Evolutionary conservation across 805 yeast genomes (phyloP).

Genomic region (Starmerella khaoyaiensis): DNA sequence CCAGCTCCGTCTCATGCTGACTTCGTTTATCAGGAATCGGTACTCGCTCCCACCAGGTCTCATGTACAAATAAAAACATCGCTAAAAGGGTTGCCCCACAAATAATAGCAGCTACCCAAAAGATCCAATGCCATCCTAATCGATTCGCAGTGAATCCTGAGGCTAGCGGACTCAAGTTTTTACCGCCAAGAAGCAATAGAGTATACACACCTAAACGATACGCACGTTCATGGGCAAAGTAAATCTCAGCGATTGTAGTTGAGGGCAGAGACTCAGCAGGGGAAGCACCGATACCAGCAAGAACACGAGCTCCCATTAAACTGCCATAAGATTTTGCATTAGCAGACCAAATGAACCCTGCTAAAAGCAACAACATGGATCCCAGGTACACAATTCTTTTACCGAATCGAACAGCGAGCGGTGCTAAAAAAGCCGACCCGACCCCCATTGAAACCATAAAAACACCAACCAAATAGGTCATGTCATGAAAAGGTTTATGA

Average conservation of each 20-base stretch:
- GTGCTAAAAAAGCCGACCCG: constrained; percentile 47
- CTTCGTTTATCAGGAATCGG: constrained; percentile 41
- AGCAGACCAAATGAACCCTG: constrained; percentile 45
- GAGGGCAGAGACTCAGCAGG: constrained; percentile 50
- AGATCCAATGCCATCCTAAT: constrained; percentile 46
- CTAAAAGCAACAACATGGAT: constrained; percentile 38
- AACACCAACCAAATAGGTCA: constrained; percentile 45
- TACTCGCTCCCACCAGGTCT: constrained; percentile 49
- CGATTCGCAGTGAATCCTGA: constrained; percentile 41
- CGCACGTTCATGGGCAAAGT: constrained; percentile 48
- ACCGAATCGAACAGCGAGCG: constrained; percentile 45
- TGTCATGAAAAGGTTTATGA: constrained; percentile 30
- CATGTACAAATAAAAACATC: constrained; percentile 46
- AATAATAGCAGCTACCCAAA: constrained; percentile 44
- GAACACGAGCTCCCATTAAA: constrained; percentile 44
- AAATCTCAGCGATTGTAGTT: constrained; percentile 49
- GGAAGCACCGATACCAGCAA: constrained; percentile 48
- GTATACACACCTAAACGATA: constrained; percentile 48
- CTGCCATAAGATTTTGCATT: constrained; percentile 37
- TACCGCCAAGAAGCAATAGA: constrained; percentile 46
- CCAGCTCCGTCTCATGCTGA: constrained; percentile 36
- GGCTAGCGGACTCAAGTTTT: constrained; percentile 44
- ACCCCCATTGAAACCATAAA: constrained; percentile 46
- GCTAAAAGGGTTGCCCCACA: constrained; percentile 36
- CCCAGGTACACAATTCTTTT: constrained; percentile 42